These are phyloP conservation scores for Tulasnella calospora DNA, from an alignment of 768 basidiomycete genomes.

Conservation along the genomic window DNA sequence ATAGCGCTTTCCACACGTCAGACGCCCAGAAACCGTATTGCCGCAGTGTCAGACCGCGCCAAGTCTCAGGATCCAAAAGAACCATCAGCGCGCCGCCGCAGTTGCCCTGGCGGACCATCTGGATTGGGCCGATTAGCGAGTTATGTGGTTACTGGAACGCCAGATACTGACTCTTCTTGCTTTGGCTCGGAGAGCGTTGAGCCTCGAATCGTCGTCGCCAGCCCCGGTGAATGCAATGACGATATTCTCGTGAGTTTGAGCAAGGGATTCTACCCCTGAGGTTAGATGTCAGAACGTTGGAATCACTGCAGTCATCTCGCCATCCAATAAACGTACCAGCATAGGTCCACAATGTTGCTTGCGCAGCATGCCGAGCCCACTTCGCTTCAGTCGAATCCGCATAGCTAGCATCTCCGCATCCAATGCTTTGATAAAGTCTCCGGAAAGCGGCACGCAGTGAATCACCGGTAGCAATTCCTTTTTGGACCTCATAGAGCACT, in stretches of 20 bases:
- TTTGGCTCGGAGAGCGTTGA: slow-evolving; percentile 58
- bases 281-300: slow-evolving; percentile 26
- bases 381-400: slow-evolving; percentile 42
- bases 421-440: slow-evolving; percentile 27
- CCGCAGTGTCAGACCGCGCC: slow-evolving; percentile 58
- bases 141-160: background rate
- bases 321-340: slow-evolving; percentile 45
- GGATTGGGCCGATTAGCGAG: background rate
- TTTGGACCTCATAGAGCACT: slow-evolving; percentile 68
- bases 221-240: slow-evolving; percentile 60
- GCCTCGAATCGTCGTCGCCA: slow-evolving; percentile 57
- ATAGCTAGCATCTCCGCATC: slow-evolving; percentile 20
- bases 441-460: slow-evolving; percentile 18
- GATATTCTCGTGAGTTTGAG: slow-evolving; percentile 61
- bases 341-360: slow-evolving; percentile 66
- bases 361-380: slow-evolving; percentile 68
- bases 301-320: background rate
- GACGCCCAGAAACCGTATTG: slow-evolving; percentile 71
- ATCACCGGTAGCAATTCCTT: slow-evolving; percentile 50
- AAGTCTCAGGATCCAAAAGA: slow-evolving; percentile 63
- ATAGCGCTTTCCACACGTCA: slow-evolving; percentile 73
- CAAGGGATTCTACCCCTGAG: slow-evolving; percentile 61
- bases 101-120: slow-evolving; percentile 67
- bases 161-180: slow-evolving; percentile 54
- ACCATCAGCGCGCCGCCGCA: slow-evolving; percentile 57